A percentile compares a stretch with the other conserved stretches of the same genome.
Evolutionary conservation across 768 basidiomycete species (phyloP).

Genomic region (Mycena filopes): DNA sequence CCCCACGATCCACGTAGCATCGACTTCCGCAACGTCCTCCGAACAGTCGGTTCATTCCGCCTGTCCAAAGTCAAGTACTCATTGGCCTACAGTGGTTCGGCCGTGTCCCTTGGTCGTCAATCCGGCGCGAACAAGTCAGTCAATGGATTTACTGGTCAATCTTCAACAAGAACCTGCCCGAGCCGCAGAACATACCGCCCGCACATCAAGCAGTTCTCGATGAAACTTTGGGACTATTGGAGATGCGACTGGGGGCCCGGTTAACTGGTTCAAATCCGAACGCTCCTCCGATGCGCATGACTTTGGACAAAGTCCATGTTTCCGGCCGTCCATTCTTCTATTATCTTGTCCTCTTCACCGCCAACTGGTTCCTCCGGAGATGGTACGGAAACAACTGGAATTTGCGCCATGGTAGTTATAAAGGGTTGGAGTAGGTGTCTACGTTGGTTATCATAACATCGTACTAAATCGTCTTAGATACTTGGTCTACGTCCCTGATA

Average conservation of each 20-base stretch:
- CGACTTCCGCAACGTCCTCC: slow-evolving; percentile 75
- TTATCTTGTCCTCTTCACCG: slow-evolving; percentile 62
- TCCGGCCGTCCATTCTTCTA: slow-evolving; percentile 73
- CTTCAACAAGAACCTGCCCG: slow-evolving; percentile 73
- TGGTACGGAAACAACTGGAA: slow-evolving; percentile 55
- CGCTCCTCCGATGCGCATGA: slow-evolving; percentile 71
- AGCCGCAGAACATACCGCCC: slow-evolving; percentile 56
- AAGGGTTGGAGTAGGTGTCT: slow-evolving; percentile 75
- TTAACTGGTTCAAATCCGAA: slow-evolving; percentile 68
- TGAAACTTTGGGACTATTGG: slow-evolving; percentile 68
- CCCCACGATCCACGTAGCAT: slow-evolving; percentile 74
- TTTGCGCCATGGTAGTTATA: slow-evolving; percentile 57
- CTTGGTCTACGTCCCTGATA: slow-evolving; percentile 73
- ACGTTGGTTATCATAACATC: slow-evolving; percentile 4
- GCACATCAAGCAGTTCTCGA: slow-evolving; percentile 63
- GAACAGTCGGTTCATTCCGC: slow-evolving; percentile 56
- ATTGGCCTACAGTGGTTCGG: slow-evolving; percentile 67
- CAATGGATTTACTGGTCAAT: slow-evolving; percentile 89
- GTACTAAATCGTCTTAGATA: slow-evolving; percentile 58
- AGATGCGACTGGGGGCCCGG: slow-evolving; percentile 75
- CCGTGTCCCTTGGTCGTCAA: slow-evolving; percentile 76
- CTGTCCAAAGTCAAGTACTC: slow-evolving; percentile 2
- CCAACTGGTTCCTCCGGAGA: slow-evolving; percentile 60
- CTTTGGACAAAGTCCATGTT: slow-evolving; percentile 75
- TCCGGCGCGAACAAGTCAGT: slow-evolving; percentile 70